Base-by-base conservation (phyloP, 805 yeast species). In the Wickerhamomyces ciferrii region DNA sequence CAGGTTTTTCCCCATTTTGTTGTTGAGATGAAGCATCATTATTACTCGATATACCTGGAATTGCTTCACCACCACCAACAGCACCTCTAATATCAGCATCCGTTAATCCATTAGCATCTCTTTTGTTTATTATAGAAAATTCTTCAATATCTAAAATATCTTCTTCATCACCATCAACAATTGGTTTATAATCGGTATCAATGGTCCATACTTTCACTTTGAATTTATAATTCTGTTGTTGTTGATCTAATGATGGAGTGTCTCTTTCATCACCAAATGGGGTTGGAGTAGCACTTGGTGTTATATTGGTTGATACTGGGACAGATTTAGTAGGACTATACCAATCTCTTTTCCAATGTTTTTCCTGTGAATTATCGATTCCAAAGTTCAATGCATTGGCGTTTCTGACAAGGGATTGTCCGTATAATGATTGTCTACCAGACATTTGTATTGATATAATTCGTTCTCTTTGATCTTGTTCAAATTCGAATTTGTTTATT, bases 51-150 rank as follows among this genome's bases (percentile, higher is more conserved):
- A 75, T 63, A 4, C 79, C 78, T 3, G 77, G 74, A 50, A 72
- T 71, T 1, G 76, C 63, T 42, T 69, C 76, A 21, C 65, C 66
- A 19, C 61, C 63, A 9, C 77, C 78, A 6, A 75, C 81, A 6
- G 83, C 82, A 13, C 79, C 83, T 55, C 81, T 68, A 38, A 76
- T 75, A 47, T 75, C 81, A 25, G 67, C 73, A 36, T 69, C 74
- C 4, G 72, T 66, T 19, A 75, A 59, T 8, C 65, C 69, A 34
- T 55, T 61, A 4, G 51, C 45, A 5, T 54, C 59, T 6, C 45
- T 52, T 7, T 35, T 45, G 42, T 58, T 56, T 63, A 40, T 59
- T 50, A 53, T 63, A 57, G 60, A 70, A 65, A 48, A 60, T 55
- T 55, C 46, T n/a, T 62, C 60, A 41, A 81, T 62, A 46, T 76